Conservation (phyloP, 371 early-diverging fungal genomes). For the Mucor piriformis region DNA sequence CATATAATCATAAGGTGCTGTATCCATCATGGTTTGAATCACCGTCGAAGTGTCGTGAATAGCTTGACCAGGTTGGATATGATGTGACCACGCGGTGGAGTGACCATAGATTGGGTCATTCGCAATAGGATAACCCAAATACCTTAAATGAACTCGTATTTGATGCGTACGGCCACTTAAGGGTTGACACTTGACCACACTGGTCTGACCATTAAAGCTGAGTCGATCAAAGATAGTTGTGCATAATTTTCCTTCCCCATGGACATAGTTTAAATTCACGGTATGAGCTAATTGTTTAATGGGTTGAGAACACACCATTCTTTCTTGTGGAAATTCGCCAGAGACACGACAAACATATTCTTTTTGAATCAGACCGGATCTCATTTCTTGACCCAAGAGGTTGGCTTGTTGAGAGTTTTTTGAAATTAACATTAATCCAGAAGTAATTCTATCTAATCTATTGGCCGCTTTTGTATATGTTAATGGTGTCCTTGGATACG, state of each 20-base stretch:
- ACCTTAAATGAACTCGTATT: slow-evolving; percentile 98
- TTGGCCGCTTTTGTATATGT: slow-evolving; percentile 64
- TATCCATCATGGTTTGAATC: slow-evolving; percentile 42
- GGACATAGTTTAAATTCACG: slow-evolving; percentile 79
- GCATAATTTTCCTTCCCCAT: slow-evolving; percentile 71
- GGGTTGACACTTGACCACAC: slow-evolving; percentile 79
- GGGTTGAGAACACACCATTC: slow-evolving; percentile 75
- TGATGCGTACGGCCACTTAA: slow-evolving; percentile 98
- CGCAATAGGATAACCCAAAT: slow-evolving; percentile 95
- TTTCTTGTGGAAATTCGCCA: slow-evolving; percentile 84
- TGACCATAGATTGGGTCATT: slow-evolving; percentile 95
- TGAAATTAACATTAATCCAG: slow-evolving; percentile 87
- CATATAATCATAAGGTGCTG: slow-evolving; percentile 40
- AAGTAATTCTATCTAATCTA: slow-evolving; percentile 91
- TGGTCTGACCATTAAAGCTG: slow-evolving; percentile 65
- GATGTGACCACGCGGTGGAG: slow-evolving; percentile 70
- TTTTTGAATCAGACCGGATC: slow-evolving; percentile 71
- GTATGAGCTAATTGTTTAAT: slow-evolving; percentile 57
- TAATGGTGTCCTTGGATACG: not conserved
- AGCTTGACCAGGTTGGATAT: not conserved
- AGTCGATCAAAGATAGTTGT: slow-evolving; percentile 73
- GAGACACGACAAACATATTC: slow-evolving; percentile 86
- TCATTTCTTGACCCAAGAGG: slow-evolving; percentile 66
- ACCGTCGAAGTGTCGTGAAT: not conserved
- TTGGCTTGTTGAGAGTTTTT: slow-evolving; percentile 64